phyloP scores from a whole-genome alignment of 2,329 filamentous ascomycete genomes.

The Pseudopithomyces chartarum region DNA sequence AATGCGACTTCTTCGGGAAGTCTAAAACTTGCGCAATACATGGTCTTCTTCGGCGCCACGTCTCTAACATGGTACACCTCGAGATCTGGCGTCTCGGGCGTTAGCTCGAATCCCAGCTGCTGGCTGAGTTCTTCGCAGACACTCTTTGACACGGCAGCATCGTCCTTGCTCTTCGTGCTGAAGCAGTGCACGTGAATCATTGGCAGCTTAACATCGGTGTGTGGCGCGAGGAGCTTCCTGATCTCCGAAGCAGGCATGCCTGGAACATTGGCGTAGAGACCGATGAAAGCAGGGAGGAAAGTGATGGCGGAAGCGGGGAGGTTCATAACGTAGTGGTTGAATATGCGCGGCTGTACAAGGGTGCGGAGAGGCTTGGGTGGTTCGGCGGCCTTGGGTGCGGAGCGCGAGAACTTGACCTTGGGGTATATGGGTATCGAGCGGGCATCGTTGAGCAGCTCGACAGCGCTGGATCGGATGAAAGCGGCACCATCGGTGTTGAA shows the following conservation, averaged over 20 bases:
- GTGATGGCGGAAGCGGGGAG: slow-evolving; percentile 87
- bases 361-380: slow-evolving; percentile 44
- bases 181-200: slow-evolving; percentile 96
- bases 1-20: slow-evolving; percentile 85
- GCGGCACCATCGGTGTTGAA: slow-evolving; percentile 81
- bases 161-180: slow-evolving; percentile 78
- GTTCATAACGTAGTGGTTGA: slow-evolving; percentile 98
- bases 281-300: slow-evolving; percentile 78
- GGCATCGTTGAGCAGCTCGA: slow-evolving; percentile 59
- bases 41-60: slow-evolving; percentile 90
- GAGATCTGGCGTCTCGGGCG: slow-evolving; percentile 61
- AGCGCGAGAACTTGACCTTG: slow-evolving; percentile 39
- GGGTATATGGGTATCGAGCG: slow-evolving; percentile 52
- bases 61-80: slow-evolving; percentile 72
- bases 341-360: slow-evolving; percentile 67
- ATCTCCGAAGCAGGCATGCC: slow-evolving; percentile 27
- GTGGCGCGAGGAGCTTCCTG: slow-evolving; percentile 36
- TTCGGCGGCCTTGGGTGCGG: slow-evolving; percentile 20
- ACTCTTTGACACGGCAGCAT: slow-evolving; percentile 62
- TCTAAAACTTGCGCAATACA: slow-evolving; percentile 95
- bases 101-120: slow-evolving; percentile 64
- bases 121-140: slow-evolving; percentile 70
- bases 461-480: slow-evolving; percentile 77
- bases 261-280: slow-evolving; percentile 71
- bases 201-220: slow-evolving; percentile 67